Percentiles rank a stretch among this genome's conserved stretches.
Conservation (phyloP, 2,329 filamentous ascomycete genomes). For the Aspergillus flavus region DNA sequence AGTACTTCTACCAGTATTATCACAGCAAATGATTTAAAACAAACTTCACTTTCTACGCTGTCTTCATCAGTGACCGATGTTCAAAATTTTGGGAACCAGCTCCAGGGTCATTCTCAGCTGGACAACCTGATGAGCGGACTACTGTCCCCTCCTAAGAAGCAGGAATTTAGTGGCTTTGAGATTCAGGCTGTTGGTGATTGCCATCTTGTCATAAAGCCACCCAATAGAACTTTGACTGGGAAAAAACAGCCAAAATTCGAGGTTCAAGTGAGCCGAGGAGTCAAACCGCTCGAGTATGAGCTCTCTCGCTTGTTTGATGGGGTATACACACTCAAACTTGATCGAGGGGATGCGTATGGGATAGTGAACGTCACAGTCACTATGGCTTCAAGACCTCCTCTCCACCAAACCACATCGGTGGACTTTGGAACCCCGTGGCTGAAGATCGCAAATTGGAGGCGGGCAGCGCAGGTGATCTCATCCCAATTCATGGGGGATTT, state of each 20-base stretch:
- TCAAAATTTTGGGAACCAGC: slow-evolving; percentile 18
- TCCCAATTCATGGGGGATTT: slow-evolving; percentile 42
- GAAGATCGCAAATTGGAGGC: slow-evolving; percentile 51
- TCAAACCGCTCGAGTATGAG: slow-evolving; percentile 45
- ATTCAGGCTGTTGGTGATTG: slow-evolving; percentile 58
- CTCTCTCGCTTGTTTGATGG: slow-evolving; percentile 56
- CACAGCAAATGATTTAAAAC: slow-evolving; percentile 19
- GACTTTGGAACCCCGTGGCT: slow-evolving; percentile 52
- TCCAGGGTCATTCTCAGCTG: slow-evolving; percentile 23
- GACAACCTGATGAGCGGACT: slow-evolving; percentile 29
- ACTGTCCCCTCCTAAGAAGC: slow-evolving; percentile 23
- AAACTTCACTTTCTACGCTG: slow-evolving; percentile 30
- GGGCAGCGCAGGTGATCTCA: slow-evolving; percentile 39
- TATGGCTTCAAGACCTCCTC: slow-evolving; percentile 36
- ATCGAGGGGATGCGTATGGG: slow-evolving; percentile 53
- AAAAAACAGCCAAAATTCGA: slow-evolving; percentile 52
- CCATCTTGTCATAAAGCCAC: slow-evolving; percentile 56
- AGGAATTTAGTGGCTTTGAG: slow-evolving; percentile 48
- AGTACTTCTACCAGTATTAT: slow-evolving; percentile 25
- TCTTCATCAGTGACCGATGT: slow-evolving; percentile 23
- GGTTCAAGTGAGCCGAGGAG: slow-evolving; percentile 51
- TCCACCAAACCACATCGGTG: slow-evolving; percentile 41
- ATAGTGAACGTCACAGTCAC: slow-evolving; percentile 52
- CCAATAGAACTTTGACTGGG: slow-evolving; percentile 43
- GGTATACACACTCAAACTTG: slow-evolving; percentile 55